Evolutionary conservation across 2,329 filamentous ascomycete species (phyloP), one percentile per base, ranked within the genome.

Genomic region (Diaporthe ilicicola): DNA sequence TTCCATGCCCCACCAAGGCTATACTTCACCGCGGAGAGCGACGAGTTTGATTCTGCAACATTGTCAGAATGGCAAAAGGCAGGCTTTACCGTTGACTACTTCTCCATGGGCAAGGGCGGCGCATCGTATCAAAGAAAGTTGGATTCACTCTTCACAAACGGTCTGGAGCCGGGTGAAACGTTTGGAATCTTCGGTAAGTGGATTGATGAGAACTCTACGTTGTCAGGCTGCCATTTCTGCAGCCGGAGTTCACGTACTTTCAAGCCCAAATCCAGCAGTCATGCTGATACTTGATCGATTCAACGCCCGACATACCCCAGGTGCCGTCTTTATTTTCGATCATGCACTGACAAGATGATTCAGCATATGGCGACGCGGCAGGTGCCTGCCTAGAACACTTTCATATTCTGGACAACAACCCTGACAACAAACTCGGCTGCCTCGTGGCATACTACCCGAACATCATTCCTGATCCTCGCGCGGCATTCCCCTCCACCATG

Each of bases 371-470:
- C 1, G 81, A 84, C 27, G 84, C 84, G 0, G 84, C 84, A 4
- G 78, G 80, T 6, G 56, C 78, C 37, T 85, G 83, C 56, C 78
- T 85, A 0, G 82, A 85, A 75, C 80, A 84, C 72, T 85, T 83
- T 72, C 84, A 85, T 73, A 71, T 83, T 13, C 71, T 83, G 13
- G 83, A 84, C 67, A 82, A 85, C 67, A 85, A 85, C 71, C 79
- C 79, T 3, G 82, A 84, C 10, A 81, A 81, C 73, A 83, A 82
- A 69, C 79, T 85, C 24, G 78, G 80, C 3, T 78, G 80, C 12
- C 79, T 85, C 4, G 78, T 85, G 12, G 84, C 84, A 0, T 85
- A 85, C 71, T 85, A 85, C 70, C 84, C 84, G 0, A 81, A 81
- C 2, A 74, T 79, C 0, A 82, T 85, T 24, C 84, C 84, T 1